Evolutionary conservation across 352 stramenopile species (phyloP).

Genomic region (Phytopythium kandeliae): DNA sequence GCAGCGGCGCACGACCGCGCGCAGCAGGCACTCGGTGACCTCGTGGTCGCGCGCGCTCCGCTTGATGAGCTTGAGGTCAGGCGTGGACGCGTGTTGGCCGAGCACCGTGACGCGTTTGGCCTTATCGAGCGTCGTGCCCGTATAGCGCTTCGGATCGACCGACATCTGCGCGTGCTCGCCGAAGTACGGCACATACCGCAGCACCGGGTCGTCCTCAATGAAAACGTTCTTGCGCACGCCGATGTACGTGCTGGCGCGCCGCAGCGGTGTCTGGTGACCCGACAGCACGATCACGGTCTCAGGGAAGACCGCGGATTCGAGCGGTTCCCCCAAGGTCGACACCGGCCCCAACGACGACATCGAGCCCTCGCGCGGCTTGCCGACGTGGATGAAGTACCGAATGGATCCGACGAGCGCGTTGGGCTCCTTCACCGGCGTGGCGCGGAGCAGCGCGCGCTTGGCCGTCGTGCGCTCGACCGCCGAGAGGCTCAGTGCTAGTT

Average conservation of each 20-base stretch:
- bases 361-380: too few species aligned
- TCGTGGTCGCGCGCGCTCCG: conserved; percentile 46
- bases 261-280: conserved; percentile 36
- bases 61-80: conserved; percentile 27
- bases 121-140: conserved; percentile 56
- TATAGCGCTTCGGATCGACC: conserved; percentile 59
- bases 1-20: conserved; percentile 40
- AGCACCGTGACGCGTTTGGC: conserved; percentile 32
- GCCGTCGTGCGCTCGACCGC: conserved; percentile 27
- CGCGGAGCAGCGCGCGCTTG: conserved; percentile 16
- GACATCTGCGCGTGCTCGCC: conserved; percentile 56
- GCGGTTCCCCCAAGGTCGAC: too few species aligned
- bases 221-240: conserved; percentile 66
- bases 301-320: conserved; percentile 23
- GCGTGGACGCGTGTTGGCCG: conserved; percentile 16
- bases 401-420: conserved; percentile 39
- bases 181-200: conserved; percentile 88
- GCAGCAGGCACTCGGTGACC: conserved; percentile 52
- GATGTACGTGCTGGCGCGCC: conserved; percentile 58
- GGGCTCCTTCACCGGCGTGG: conserved; percentile 8
- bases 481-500: conserved; percentile 16
- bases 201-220: conserved; percentile 76
- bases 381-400: conserved; percentile 25
- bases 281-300: conserved; percentile 51
- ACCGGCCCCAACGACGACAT: too few species aligned